Evolutionary conservation across 2,329 filamentous ascomycete genomes (phyloP), one percentile per base, ranked within the genome.

Genomic region (Diaporthe eres): DNA sequence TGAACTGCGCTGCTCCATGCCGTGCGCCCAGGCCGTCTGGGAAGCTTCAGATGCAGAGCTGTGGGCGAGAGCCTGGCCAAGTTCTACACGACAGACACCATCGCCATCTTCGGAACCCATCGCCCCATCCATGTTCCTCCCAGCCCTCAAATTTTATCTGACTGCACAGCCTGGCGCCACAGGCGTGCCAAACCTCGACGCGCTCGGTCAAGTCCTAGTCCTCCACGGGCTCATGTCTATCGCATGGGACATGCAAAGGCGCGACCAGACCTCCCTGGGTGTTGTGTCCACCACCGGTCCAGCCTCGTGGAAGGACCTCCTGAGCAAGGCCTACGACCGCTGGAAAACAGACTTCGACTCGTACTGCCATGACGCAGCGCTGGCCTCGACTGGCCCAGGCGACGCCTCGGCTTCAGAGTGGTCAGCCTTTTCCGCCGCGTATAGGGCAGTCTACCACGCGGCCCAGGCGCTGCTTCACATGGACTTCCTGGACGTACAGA

Each of bases 181-280:
- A 81, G 84, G 6, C 82, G 84, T 0, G 81, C 83, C 3, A 78
- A 82, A 17, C 79, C 39, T 92, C 0, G 91, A 90, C 75, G 85
- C 85, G 0, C 79, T 92, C 0, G 90, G 90, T 0, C 84, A 90
- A 0, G 82, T 90, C 0, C 82, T 92, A 0, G 81, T 92, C 1
- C 83, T 92, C 0, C 91, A 92, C 65, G 91, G 91, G 0, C 82
- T 92, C 0, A 92, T 93, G 90, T 91, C 90, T 0, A 86, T 92
- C 4, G 87, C 88, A 2, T 92, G 90, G 86, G 91, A 92, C 75
- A 88, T 93, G 84, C 88, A 90, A 70, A 85, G 91, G 1, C 85
- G 91, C 9, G 91, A 92, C 74, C 90, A 92, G 78, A 92, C 90
- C 0, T 88, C 89, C 0, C 85, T 92, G 0, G 89, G 89, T 0